These are phyloP conservation scores for Lantana camara DNA, from an alignment of 257 asterid genomes.

Conservation along the genomic window DNA sequence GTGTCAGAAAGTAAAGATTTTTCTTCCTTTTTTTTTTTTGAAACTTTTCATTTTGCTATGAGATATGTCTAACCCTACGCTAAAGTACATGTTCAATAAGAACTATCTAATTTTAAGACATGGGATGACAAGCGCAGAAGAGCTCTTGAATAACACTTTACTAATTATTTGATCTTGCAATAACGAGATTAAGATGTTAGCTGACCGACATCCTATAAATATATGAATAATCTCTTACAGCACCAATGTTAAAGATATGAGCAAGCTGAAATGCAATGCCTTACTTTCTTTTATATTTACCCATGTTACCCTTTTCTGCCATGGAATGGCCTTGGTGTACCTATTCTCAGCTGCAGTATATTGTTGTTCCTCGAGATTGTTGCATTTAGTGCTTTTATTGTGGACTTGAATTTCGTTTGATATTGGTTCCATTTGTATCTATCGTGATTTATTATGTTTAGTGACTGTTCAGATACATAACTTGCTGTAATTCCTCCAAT, in stretches of 20 bases:
- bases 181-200: conserved; percentile 2
- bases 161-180: background rate
- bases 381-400: conserved; percentile 13
- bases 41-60: conserved; percentile 11
- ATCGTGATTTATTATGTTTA: background rate
- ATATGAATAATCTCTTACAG: background rate
- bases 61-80: conserved; percentile 14
- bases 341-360: background rate
- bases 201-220: background rate
- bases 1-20: conserved; percentile 6
- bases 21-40: background rate
- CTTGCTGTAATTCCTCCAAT: conserved; percentile 3
- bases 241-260: conserved; percentile 17
- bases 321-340: background rate
- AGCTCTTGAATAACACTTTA: background rate
- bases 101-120: background rate
- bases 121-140: background rate
- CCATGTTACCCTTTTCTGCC: conserved; percentile 18
- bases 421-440: background rate
- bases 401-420: background rate
- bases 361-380: conserved; percentile 2
- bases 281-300: background rate
- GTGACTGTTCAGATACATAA: conserved; percentile 1
- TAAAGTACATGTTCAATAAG: background rate
- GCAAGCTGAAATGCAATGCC: conserved; percentile 11